Base-by-base conservation (phyloP, 2,329 filamentous ascomycete genomes). In the Pseudogymnoascus sp. region DNA sequence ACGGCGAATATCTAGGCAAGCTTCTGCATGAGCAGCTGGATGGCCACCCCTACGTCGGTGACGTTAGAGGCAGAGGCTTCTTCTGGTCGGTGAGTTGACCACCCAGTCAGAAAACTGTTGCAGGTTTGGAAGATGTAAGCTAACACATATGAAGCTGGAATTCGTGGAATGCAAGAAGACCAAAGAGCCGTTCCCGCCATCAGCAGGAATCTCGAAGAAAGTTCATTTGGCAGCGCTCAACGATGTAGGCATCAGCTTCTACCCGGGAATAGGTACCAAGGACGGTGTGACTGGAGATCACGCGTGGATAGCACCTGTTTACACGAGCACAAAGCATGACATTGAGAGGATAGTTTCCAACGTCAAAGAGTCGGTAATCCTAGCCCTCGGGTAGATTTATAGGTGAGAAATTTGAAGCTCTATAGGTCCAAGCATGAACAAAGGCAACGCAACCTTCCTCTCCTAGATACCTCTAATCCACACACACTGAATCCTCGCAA, bases 41-140 rank as follows among this genome's bases (percentile, higher is more conserved):
- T 0, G 60, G 68, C 0, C 76, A 81, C 61, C 72, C 75, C 0
- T 72, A 80, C 64, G 83, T 88, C 0, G 84, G 84, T 3, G 75
- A 87, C 57, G 80, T 88, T 18, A 77, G 85, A n/a, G 85, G 85
- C 0, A 74, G 76, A 14, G 85, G 85, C 1, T 69, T 85, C 6
- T 83, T 85, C 67, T 79, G 79, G 76, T 80, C 78, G 5, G 80
- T 82, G 71, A 71, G 79, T 78, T 43, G n/a, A 43, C 38, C 20
- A 43, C n/a, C n/a, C n/a, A 22, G n/a, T 43, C 38, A 15, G 20
- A 22, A 39, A n/a, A 33, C 22, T n/a, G 2, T 30, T 47, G 30
- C 12, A 18, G 1, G 2, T 14, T 11, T 38, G 8, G 5, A 11
- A n/a, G 12, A 36, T 22, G 11, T 6, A 60, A 3, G 43, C 63